Evolutionary conservation across 2,329 filamentous ascomycete species (phyloP).

Genomic region (Colletotrichum sp.): DNA sequence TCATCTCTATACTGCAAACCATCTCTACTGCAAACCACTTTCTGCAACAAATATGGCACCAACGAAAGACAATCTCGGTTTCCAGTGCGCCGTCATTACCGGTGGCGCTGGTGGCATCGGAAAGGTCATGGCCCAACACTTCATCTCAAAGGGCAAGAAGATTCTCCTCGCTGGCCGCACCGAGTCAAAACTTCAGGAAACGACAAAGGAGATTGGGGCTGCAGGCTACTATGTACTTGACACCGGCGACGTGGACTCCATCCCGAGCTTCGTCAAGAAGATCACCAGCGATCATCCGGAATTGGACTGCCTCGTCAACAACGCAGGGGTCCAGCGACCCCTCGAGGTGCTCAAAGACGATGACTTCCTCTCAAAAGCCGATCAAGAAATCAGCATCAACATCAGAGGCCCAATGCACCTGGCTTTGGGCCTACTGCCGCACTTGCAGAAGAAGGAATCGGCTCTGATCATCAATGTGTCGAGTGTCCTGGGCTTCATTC

Average conservation of each 20-base stretch:
- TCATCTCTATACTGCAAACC: background rate
- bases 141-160: slow-evolving; percentile 50
- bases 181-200: slow-evolving; percentile 53
- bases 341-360: slow-evolving; percentile 46
- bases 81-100: slow-evolving; percentile 52
- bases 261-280: slow-evolving; percentile 48
- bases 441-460: slow-evolving; percentile 47
- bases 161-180: slow-evolving; percentile 60
- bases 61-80: slow-evolving; percentile 27
- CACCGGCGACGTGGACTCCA: slow-evolving; percentile 47
- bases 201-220: slow-evolving; percentile 47
- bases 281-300: slow-evolving; percentile 50
- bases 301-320: slow-evolving; percentile 63
- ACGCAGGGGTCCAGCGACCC: slow-evolving; percentile 62
- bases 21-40: background rate
- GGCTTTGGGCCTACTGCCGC: slow-evolving; percentile 49
- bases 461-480: slow-evolving; percentile 59
- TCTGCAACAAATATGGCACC: background rate
- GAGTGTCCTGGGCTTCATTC: slow-evolving; percentile 56
- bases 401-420: slow-evolving; percentile 64
- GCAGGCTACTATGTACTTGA: slow-evolving; percentile 57
- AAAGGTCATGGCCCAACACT: slow-evolving; percentile 49
- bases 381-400: slow-evolving; percentile 64
- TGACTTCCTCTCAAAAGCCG: slow-evolving; percentile 54
- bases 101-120: slow-evolving; percentile 59